Evolutionary conservation across 371 early-diverging fungal species (phyloP).

Genomic region (Chytridiales sp.): DNA sequence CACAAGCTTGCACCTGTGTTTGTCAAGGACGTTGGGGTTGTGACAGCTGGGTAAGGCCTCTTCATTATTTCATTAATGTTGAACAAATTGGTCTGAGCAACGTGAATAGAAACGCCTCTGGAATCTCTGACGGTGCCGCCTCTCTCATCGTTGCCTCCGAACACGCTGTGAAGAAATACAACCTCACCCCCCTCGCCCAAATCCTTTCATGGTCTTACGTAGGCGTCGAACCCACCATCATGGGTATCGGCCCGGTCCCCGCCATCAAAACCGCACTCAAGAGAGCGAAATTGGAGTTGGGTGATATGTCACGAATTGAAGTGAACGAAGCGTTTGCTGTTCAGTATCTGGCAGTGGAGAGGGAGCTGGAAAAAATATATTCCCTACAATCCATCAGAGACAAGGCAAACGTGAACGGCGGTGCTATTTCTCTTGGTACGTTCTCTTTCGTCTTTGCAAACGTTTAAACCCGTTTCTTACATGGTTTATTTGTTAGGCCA

Average conservation of each 20-base stretch:
- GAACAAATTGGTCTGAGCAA: not conserved
- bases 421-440: slow-evolving; percentile 84
- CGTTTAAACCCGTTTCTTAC: not conserved
- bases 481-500: slow-evolving; percentile 60
- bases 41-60: slow-evolving; percentile 75
- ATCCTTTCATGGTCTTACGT: slow-evolving; percentile 83
- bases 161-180: slow-evolving; percentile 77
- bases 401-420: slow-evolving; percentile 86
- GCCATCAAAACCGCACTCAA: slow-evolving; percentile 87
- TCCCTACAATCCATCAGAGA: no score
- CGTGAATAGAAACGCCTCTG: slow-evolving; percentile 75
- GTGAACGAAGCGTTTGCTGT: slow-evolving; percentile 98
- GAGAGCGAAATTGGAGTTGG: slow-evolving; percentile 73
- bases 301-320: slow-evolving; percentile 89
- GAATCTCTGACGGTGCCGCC: slow-evolving; percentile 96
- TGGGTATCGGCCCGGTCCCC: slow-evolving; percentile 89
- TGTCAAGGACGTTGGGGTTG: slow-evolving; percentile 80
- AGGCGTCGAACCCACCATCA: slow-evolving; percentile 64
- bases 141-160: slow-evolving; percentile 86
- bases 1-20: slow-evolving; percentile 85
- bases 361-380: slow-evolving; percentile 83
- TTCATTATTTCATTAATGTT: not conserved
- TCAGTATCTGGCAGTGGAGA: slow-evolving; percentile 87
- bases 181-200: slow-evolving; percentile 80
- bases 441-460: not conserved